A percentile compares a stretch with the other conserved stretches of the same genome.
Evolutionary conservation across 306 rosid species (phyloP).

Genomic region (Dryas alaskensis): DNA sequence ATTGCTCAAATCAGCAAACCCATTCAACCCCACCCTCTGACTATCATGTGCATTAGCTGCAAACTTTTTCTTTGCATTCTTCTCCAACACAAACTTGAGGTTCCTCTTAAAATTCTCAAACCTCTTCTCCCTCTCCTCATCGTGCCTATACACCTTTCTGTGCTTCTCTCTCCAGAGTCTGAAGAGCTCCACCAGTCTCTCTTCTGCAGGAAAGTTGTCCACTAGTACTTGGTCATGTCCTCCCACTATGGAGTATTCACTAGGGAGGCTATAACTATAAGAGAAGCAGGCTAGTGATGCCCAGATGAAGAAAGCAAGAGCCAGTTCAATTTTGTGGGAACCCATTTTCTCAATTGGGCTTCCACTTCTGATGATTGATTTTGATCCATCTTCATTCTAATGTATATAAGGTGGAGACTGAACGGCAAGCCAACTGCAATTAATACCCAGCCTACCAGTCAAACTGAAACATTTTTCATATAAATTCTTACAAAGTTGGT

Average conservation of each 20-base stretch:
- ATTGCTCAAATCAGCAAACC: conserved; percentile 77
- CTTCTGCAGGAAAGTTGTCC: conserved; percentile 48
- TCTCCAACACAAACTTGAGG: conserved; percentile 50
- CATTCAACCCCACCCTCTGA: conserved; percentile 54
- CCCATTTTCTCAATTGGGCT: conserved; percentile 38
- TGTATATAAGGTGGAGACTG: conserved; percentile 31
- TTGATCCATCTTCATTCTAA: conserved; percentile 12
- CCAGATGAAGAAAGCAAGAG: conserved; percentile 39
- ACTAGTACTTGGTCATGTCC: conserved; percentile 6
- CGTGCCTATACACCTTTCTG: conserved; percentile 41
- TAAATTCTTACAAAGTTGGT: neutral
- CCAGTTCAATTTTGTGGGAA: conserved; percentile 30
- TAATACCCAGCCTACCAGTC: conserved; percentile 57
- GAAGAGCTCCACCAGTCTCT: conserved; percentile 54
- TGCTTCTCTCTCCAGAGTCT: conserved; percentile 56
- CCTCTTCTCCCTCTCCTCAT: conserved; percentile 51
- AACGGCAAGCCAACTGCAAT: neutral
- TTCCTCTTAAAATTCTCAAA: conserved; percentile 67
- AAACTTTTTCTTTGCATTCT: conserved; percentile 37
- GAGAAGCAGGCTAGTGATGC: conserved; percentile 35
- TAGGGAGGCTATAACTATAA: conserved; percentile 33
- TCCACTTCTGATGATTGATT: conserved; percentile 6
- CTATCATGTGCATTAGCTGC: conserved; percentile 20
- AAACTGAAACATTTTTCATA: conserved; percentile 3
- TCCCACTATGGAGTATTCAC: conserved; percentile 47